Percentiles rank a stretch among this genome's conserved stretches.
Conservation (phyloP, 2,329 filamentous ascomycete species). For the Teratosphaeriaceae sp. region DNA sequence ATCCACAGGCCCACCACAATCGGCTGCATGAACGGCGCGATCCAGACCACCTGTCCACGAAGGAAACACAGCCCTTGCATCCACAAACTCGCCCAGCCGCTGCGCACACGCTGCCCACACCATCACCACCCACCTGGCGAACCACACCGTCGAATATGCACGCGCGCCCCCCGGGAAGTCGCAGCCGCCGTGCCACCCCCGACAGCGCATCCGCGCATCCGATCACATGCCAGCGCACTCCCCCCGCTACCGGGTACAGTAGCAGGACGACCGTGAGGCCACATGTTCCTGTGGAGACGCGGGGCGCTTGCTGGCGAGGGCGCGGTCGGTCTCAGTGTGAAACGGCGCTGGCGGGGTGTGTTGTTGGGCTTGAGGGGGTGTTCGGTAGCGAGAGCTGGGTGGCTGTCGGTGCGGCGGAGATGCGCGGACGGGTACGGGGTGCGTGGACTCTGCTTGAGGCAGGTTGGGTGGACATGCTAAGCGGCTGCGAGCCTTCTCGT, state of each 20-base stretch:
- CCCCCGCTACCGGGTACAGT: neutral
- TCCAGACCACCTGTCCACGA: too few species aligned
- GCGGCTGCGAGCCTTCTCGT: too few species aligned
- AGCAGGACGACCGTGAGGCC: neutral
- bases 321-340: neutral
- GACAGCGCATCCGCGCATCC: neutral
- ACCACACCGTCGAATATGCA: neutral
- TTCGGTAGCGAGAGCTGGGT: too few species aligned
- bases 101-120: neutral
- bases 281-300: slow-evolving; percentile 2
- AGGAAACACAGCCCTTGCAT: neutral
- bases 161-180: neutral
- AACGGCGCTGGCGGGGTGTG: neutral
- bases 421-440: too few species aligned
- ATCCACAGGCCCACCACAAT: too few species aligned
- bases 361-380: neutral
- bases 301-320: neutral
- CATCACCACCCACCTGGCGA: neutral
- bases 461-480: too few species aligned
- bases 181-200: neutral
- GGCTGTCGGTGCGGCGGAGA: too few species aligned
- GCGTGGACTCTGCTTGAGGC: too few species aligned
- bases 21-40: too few species aligned
- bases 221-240: slow-evolving; percentile 4
- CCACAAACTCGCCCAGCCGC: neutral